These are phyloP conservation scores for Pichia cabralensis DNA, from an alignment of 805 yeast species.

Conservation along the genomic window DNA sequence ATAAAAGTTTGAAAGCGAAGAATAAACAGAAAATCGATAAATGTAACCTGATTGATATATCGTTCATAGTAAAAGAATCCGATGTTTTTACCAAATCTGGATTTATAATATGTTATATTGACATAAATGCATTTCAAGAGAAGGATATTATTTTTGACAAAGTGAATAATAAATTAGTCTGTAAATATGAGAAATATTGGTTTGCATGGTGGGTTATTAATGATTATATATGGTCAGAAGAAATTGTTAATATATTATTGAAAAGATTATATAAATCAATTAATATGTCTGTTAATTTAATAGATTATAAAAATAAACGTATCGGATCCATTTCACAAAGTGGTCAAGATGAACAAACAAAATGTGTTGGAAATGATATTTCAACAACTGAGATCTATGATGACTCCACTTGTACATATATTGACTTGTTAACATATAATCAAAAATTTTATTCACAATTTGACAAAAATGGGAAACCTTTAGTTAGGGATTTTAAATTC, in stretches of 20 bases:
- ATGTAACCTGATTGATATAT: too few species aligned
- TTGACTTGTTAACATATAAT: constrained; percentile 20
- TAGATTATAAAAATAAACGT: constrained; percentile 1
- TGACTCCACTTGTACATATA: constrained; percentile 4
- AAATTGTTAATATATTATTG: constrained; percentile 36
- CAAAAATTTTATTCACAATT: constrained; percentile 18
- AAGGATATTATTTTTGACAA: constrained; percentile 4
- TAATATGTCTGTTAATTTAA: constrained; percentile 14
- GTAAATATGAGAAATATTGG: constrained; percentile 14
- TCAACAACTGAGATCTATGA: too few species aligned
- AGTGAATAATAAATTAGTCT: constrained; percentile 1
- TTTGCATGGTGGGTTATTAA: constrained; percentile 27
- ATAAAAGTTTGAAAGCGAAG: too few species aligned
- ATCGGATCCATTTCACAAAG: too few species aligned
- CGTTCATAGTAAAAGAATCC: constrained; percentile 47
- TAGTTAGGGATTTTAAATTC: constrained; percentile 23
- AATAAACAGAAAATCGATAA: too few species aligned
- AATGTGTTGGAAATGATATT: too few species aligned
- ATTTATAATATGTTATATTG: constrained; percentile 30
- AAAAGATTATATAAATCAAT: constrained; percentile 39
- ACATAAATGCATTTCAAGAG: constrained; percentile 23
- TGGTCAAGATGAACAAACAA: too few species aligned
- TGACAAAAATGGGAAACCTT: constrained; percentile 16
- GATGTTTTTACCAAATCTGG: constrained; percentile 49
- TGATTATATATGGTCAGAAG: constrained; percentile 22